Evolutionary conservation across 2,329 filamentous ascomycete species (phyloP), one percentile per base, ranked within the genome.

Genomic region (Acrodontium crateriforme): DNA sequence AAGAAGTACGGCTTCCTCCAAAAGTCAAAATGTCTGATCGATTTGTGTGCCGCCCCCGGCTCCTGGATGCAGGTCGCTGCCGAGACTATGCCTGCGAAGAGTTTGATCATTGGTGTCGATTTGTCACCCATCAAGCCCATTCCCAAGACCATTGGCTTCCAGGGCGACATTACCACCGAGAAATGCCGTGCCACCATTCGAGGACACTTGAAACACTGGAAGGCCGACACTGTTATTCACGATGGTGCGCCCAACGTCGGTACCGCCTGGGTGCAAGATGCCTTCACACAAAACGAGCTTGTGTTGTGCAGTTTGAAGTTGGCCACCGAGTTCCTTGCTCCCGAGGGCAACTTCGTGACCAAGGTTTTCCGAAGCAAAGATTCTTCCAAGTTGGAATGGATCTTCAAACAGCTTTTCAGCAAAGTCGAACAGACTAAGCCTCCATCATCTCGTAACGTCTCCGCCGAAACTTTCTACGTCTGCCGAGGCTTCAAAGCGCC

Each of bases 1-100:
- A 94, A 95, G 62, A 95, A 94, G 55, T 98, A 92, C 78, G 81
- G 83, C 43, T 98, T 98, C 58, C 65, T 98, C 44, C 84, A 95
- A 58, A 87, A 91, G 66, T 91, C 83, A 59, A 92, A 82, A 64
- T 89, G 95, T 47, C 65, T 94, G 36, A 67, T 98, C 54, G 91
- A 98, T 76, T 78, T 98, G 52, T 98, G 89, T 62, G 89, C 89
- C 41, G 89, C 89, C 12, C 89, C 89, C 17, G 89, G 89, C 57
- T 89, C 80, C 55, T 95, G 87, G 87, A 87, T 80, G 63, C 85
- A 94, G 65, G 87, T 95, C 37, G 85, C 85, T 28, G 81, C 83
- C 47, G 87, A 94, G 66, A 80, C 80, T 25, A 95, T 95, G 85
- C 87, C 89, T 12, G 64, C 72, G 27, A 78, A 79, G 58, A 83